Base-by-base conservation (phyloP, 441 rosid species). In the Erodium trifolium region DNA sequence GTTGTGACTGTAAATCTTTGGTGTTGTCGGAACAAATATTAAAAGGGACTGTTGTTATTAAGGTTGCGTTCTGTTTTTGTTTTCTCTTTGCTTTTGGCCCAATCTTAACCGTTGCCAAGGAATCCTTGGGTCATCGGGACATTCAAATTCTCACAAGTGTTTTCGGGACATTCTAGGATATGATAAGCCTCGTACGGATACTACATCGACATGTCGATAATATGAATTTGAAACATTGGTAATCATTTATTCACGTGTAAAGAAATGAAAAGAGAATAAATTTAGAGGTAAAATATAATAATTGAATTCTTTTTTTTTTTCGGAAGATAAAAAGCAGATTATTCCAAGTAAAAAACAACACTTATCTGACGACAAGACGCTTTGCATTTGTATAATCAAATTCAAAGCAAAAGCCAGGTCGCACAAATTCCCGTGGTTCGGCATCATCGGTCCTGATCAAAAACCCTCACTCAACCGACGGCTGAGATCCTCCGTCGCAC, bases 361-460 rank as follows among this genome's bases (percentile, higher is more conserved):
- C 81, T 77, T 69, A 82, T 76, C 83, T 78, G 77, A 82, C 78
- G 79, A 80, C 69, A 70, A 71, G 80, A 76, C 79, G 69, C 70
- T 31, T n/a, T 37, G 57, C 14, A 16, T 68, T 72, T 43, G 17
- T 63, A 49, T 67, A 39, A 55, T 67, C 51, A 63, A 71, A 39
- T 39, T 67, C 51, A 67, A 47, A 47, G 53, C 53, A n/a, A 51
- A 51, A 65, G 72, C 63, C 51, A 63, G 37, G 10, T 3, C 14
- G 78, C 80, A 80, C 80, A 79, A 75, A 80, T 83, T 80, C 82
- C 72, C 77, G 67, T 70, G 63, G 69, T 43, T 66, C 88, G n/a
- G n/a, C n/a, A n/a, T n/a, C n/a, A n/a, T n/a, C n/a, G 89, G 78
- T 60, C 60, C n/a, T 67, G n/a, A 78, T 71, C 67, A 72, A 55